Base-by-base conservation (phyloP, 495 filamentous ascomycete species). In the Saxophila tyrrhenica region DNA sequence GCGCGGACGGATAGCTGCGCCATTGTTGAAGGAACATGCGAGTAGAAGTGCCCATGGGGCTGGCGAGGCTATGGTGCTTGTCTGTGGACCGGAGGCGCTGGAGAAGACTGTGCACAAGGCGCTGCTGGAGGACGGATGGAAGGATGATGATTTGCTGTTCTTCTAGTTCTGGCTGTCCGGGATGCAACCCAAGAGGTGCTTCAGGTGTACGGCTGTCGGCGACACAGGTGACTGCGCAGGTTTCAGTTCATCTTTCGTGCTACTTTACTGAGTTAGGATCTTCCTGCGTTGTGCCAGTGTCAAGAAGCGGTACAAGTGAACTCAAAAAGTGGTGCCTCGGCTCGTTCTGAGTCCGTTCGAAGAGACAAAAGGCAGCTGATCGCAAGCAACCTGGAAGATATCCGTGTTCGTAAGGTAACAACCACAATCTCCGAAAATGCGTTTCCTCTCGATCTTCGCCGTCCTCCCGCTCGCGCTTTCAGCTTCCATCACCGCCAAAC, bases 31-130 rank as follows among this genome's bases (percentile, higher is more conserved):
- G 2, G 72, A 70, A 39, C 2, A 16, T 22, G 35, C 19, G 41
- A 13, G 7, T 35, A 13, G 7, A 7, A 42, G 42, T 9, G 46
- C 20, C 16, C n/a, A 32, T n/a, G 20, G 25, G 35, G n/a, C 21
- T 5, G 74, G 70, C 1, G 78, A 82, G 25, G 73, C 76, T 3
- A 69, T 97, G 73, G 84, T 85, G 39, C 64, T 97, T 55, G 75
- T 95, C 42, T 96, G 91, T 72, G 91, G 91, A 10, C 91, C 91
- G 0, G 80, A 77, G 58, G 69, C 80, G 11, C 72, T 97, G 71
- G 88, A 95, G 70, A 82, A 82, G 66, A 78, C 72, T 56, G 81
- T 82, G 13, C 75, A 75, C 60, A 64, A 66, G 44, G 75, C 79
- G 32, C 75, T 95, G 56, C 74, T 77, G 52, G 75, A 69, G 16